A percentile compares a stretch with the other conserved stretches of the same genome.
phyloP scores from a whole-genome alignment of 2,329 filamentous ascomycete genomes.

The Aspergillaceae sp. region DNA sequence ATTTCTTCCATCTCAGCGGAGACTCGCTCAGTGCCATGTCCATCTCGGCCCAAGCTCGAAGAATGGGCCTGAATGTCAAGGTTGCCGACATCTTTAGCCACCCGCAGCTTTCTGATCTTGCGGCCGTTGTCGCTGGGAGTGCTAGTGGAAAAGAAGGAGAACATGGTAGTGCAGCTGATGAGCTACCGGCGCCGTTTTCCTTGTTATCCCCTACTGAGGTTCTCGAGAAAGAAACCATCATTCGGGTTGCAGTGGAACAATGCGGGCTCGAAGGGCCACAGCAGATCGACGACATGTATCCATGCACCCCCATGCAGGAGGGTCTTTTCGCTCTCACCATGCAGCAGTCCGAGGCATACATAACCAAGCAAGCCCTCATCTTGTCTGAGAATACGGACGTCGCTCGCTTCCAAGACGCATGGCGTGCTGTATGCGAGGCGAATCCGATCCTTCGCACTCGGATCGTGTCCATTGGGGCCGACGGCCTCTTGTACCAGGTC shows the following conservation, averaged over 20 bases:
- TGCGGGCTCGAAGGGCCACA: not conserved
- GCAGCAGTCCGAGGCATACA: not conserved
- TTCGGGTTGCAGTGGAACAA: not conserved
- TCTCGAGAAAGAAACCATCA: slow-evolving; percentile 9
- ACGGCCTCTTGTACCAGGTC: not conserved
- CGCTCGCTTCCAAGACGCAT: not conserved
- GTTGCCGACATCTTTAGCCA: slow-evolving; percentile 38
- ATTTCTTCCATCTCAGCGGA: slow-evolving; percentile 7
- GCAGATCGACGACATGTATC: slow-evolving; percentile 7
- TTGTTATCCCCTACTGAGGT: slow-evolving; percentile 1
- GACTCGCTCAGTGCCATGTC: slow-evolving; percentile 15
- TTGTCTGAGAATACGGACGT: not conserved
- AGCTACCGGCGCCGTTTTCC: not conserved
- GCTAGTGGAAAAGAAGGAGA: not conserved
- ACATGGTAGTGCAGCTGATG: not conserved
- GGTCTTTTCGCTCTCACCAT: not conserved
- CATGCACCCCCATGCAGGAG: slow-evolving; percentile 6
- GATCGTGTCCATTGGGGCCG: not conserved
- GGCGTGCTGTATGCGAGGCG: not conserved
- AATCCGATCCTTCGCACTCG: slow-evolving; percentile 4
- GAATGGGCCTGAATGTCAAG: slow-evolving; percentile 28
- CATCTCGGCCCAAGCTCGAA: slow-evolving; percentile 33
- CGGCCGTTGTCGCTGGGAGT: not conserved
- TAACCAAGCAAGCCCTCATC: not conserved
- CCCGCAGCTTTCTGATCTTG: slow-evolving; percentile 14